These are phyloP conservation scores for Leishmania arabica DNA, from an alignment of 208 protist species.

Conservation along the genomic window DNA sequence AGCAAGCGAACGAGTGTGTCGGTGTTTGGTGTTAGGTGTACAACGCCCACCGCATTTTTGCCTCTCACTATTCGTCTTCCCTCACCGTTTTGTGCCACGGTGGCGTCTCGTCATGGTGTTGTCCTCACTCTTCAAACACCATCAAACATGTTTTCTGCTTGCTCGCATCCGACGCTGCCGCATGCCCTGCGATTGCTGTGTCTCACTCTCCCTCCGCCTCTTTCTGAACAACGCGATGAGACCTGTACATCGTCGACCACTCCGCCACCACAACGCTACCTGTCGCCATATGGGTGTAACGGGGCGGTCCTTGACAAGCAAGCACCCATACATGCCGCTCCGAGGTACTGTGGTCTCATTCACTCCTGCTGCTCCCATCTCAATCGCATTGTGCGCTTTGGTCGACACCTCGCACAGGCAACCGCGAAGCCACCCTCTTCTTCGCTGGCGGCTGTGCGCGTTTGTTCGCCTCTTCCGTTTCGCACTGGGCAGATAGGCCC, in stretches of 20 bases:
- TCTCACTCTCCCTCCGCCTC: neutral
- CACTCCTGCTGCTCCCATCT: neutral
- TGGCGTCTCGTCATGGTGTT: neutral
- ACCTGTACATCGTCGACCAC: neutral
- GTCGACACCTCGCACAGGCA: neutral
- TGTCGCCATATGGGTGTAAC: neutral
- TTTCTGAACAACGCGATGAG: neutral
- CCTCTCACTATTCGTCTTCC: neutral
- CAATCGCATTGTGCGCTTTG: neutral
- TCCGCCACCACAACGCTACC: neutral
- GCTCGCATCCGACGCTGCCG: neutral
- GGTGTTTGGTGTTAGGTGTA: neutral
- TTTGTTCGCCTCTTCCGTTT: neutral
- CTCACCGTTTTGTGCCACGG: neutral
- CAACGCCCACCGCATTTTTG: neutral
- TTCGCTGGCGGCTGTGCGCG: neutral
- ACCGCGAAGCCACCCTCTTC: too few species aligned
- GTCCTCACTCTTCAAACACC: neutral
- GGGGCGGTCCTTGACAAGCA: neutral
- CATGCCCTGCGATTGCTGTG: neutral
- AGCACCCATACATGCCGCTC: neutral
- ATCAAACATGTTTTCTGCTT: neutral
- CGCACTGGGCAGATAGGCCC: neutral
- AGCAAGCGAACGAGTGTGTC: neutral
- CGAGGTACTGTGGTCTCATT: neutral